Base-by-base conservation (phyloP, 2,329 filamentous ascomycete species). In the Fulvia fulva region DNA sequence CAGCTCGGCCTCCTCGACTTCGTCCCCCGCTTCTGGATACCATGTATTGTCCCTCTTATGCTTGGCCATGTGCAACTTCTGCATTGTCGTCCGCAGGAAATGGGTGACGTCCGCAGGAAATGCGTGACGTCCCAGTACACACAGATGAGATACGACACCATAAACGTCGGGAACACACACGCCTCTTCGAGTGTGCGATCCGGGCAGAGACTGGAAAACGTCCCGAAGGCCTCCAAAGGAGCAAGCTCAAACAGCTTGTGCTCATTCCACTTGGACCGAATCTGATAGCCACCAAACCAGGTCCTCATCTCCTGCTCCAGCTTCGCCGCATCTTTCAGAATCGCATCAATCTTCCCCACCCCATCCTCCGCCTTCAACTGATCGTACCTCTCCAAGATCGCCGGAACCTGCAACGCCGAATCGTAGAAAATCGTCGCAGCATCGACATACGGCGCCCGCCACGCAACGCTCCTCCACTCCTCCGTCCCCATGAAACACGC, bases 61-160 rank as follows among this genome's bases (percentile, higher is more conserved):
- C 5, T 64, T 61, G 5, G 56, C 41, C 19, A 58, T 55, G 51
- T 69, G 65, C 30, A 70, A 57, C 4, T 57, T 59, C 41, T 66
- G 64, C 11, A 67, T 60, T 4, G 58, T 63, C 16, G 54, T 62
- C 22, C 69, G 66, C 14, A 72, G 56, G 52, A 64, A 66, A 55
- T 68, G 65, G 62, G 70, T 66, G 12, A 63, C 62, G 14, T 68
- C 60, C 70, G n/a, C n/a, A n/a, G 56, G 52, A 64, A 66, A 55
- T 68, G 65, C 63, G 70, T 66, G 12, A 63, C 62, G 14, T 68
- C 60, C 70, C 70, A 72, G 55, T 70, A 71, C 19, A 68, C 60
- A n/a, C 59, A 65, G 23, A 65, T 53, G 16, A 73, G 53, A 41
- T 71, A 73, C 9, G 62, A 67, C 23, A 65, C 58, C 43, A 67